Conservation (phyloP, 2,329 filamentous ascomycete genomes). For the Beauveria australis region DNA sequence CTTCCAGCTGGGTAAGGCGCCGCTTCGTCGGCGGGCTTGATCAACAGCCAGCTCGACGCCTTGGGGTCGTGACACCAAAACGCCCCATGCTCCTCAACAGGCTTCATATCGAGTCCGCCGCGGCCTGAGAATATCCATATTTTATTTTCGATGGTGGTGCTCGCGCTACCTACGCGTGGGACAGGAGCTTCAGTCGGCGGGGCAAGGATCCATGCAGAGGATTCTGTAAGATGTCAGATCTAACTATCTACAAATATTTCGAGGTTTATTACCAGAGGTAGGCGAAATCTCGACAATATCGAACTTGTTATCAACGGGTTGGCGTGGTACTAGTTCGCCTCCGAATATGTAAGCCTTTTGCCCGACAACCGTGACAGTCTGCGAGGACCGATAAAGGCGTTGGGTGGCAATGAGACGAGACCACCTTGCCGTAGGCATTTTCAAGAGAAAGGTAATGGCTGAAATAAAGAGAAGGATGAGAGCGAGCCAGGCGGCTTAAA, state of each 20-base stretch:
- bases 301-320: constrained; percentile 42
- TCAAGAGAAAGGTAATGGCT: background rate
- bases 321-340: constrained; percentile 40
- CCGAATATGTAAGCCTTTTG: constrained; percentile 38
- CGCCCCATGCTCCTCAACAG: constrained; percentile 48
- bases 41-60: constrained; percentile 33
- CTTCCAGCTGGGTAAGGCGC: constrained; percentile 35
- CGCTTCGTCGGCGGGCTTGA: constrained; percentile 29
- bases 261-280: background rate
- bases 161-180: constrained; percentile 48
- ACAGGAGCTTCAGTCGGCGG: constrained; percentile 28
- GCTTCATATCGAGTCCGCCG: constrained; percentile 50
- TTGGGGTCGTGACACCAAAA: constrained; percentile 46
- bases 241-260: background rate
- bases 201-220: constrained; percentile 14
- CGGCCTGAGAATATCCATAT: constrained; percentile 57
- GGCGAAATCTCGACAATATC: constrained; percentile 28
- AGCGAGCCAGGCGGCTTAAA: background rate
- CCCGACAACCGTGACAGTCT: constrained; percentile 33
- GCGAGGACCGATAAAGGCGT: constrained; percentile 41
- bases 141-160: constrained; percentile 33
- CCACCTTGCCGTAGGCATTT: constrained; percentile 10
- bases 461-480: background rate
- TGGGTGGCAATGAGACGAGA: constrained; percentile 2
- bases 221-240: background rate